Evolutionary conservation across 352 stramenopile genomes (phyloP).

Genomic region (Elongisporangium undulatum): DNA sequence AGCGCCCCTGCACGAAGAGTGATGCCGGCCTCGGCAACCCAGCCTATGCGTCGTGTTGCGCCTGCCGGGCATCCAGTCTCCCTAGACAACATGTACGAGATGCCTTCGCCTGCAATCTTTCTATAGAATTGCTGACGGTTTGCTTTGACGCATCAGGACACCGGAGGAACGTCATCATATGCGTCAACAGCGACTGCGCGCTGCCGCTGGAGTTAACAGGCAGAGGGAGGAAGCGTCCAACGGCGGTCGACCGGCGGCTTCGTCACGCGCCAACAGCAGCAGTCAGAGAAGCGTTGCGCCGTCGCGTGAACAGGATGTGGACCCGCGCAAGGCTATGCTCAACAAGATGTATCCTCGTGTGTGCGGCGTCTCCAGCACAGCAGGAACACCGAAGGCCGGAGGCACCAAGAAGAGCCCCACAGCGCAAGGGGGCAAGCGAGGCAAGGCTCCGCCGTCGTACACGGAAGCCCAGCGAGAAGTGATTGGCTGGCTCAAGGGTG

Average conservation of each 20-base stretch:
- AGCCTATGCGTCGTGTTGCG: constrained; percentile 1
- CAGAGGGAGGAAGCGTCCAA: constrained; percentile 6
- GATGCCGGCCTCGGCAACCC: constrained; percentile 6
- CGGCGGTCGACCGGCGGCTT: constrained; percentile 7
- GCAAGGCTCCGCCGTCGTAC: constrained; percentile 38
- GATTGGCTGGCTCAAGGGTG: constrained; percentile 65
- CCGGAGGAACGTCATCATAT: constrained; percentile 55
- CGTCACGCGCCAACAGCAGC: constrained; percentile 8
- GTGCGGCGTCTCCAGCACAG: constrained; percentile 32
- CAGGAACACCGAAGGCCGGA: constrained; percentile 15
- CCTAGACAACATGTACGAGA: constrained; percentile 20
- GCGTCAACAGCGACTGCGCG: constrained; percentile 26
- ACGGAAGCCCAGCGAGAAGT: constrained; percentile 76
- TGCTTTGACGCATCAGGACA: constrained; percentile 20
- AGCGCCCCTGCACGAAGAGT: constrained; percentile 15
- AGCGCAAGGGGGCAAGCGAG: constrained; percentile 18
- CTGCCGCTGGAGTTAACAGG: constrained; percentile 17
- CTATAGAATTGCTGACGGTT: constrained; percentile 1
- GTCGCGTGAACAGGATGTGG: constrained; percentile 11
- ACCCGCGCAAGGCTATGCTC: constrained; percentile 61
- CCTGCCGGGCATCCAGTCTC: background rate
- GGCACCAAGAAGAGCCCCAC: constrained; percentile 26
- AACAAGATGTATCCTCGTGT: constrained; percentile 82
- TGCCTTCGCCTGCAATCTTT: constrained; percentile 1
- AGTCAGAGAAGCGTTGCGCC: constrained; percentile 15